Conservation (phyloP, 768 basidiomycete species). For the Suillus decipiens region DNA sequence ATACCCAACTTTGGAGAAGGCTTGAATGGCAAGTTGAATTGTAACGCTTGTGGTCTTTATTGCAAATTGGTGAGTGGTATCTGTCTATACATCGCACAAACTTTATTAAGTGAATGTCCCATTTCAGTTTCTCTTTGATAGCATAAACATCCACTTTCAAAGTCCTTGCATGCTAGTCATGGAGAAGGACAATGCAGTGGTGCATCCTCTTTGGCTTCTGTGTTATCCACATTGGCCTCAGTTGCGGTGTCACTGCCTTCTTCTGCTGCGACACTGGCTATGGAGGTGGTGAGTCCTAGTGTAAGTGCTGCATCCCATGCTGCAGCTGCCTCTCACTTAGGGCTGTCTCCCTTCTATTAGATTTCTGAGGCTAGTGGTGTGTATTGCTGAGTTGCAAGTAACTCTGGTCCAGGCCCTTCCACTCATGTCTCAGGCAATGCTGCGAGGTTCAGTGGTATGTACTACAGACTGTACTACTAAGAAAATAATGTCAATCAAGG, state of each 20-base stretch:
- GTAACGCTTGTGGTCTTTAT: slow-evolving; percentile 87
- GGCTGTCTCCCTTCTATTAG: too few species aligned
- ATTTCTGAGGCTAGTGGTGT: too few species aligned
- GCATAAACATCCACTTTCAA: slow-evolving; percentile 88
- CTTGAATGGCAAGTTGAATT: slow-evolving; percentile 85
- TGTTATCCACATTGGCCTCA: not conserved
- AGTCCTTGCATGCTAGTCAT: slow-evolving; percentile 80
- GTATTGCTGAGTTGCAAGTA: too few species aligned
- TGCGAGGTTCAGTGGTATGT: too few species aligned
- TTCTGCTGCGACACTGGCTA: not conserved
- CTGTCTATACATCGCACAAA: not conserved
- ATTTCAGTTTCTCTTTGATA: slow-evolving; percentile 26
- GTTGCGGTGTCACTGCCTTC: not conserved
- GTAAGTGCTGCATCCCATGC: not conserved
- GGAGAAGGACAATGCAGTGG: slow-evolving; percentile 57
- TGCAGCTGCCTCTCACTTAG: too few species aligned
- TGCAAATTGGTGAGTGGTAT: slow-evolving; percentile 69
- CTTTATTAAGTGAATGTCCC: slow-evolving; percentile 4
- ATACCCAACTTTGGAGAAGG: slow-evolving; percentile 88
- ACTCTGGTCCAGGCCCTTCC: too few species aligned
- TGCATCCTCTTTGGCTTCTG: not conserved
- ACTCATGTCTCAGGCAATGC: too few species aligned
- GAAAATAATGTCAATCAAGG: too few species aligned
- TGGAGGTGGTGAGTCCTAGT: not conserved
- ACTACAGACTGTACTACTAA: too few species aligned